phyloP scores from a whole-genome alignment of 768 basidiomycete species.

The Auriscalpium vulgare region DNA sequence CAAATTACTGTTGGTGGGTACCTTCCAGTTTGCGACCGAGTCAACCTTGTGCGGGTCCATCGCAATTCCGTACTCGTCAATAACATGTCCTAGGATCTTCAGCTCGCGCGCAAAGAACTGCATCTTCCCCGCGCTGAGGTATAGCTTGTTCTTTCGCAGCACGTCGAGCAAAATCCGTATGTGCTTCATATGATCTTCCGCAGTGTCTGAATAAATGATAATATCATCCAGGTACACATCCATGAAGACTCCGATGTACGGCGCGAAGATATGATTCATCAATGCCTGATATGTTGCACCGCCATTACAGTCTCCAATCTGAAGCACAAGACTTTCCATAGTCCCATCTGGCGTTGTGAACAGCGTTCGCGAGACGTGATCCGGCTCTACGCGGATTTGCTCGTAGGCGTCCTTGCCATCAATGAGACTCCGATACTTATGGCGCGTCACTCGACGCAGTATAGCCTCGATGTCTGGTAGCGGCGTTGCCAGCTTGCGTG shows the following conservation, averaged over 20 bases:
- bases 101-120: constrained; percentile 23
- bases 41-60: constrained; percentile 22
- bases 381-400: constrained; percentile 20
- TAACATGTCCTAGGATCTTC: constrained; percentile 23
- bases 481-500: constrained; percentile 18
- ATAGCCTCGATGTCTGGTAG: constrained; percentile 24
- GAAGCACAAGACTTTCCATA: constrained; percentile 34
- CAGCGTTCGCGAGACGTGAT: constrained; percentile 14
- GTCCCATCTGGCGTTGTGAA: constrained; percentile 26
- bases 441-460: constrained; percentile 14
- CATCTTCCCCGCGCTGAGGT: constrained; percentile 28
- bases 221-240: constrained; percentile 16
- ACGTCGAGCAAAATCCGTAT: constrained; percentile 27
- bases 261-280: constrained; percentile 33
- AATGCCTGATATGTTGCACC: constrained; percentile 35
- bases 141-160: constrained; percentile 26
- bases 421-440: constrained; percentile 17
- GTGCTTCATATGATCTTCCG: constrained; percentile 24
- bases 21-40: constrained; percentile 24
- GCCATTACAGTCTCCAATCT: constrained; percentile 26
- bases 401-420: constrained; percentile 27
- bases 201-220: constrained; percentile 23
- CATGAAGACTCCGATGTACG: constrained; percentile 25
- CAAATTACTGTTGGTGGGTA: constrained; percentile 21
- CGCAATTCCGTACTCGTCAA: constrained; percentile 20